Conservation (phyloP, 306 rosid genomes). For the Nissolia schottii region DNA sequence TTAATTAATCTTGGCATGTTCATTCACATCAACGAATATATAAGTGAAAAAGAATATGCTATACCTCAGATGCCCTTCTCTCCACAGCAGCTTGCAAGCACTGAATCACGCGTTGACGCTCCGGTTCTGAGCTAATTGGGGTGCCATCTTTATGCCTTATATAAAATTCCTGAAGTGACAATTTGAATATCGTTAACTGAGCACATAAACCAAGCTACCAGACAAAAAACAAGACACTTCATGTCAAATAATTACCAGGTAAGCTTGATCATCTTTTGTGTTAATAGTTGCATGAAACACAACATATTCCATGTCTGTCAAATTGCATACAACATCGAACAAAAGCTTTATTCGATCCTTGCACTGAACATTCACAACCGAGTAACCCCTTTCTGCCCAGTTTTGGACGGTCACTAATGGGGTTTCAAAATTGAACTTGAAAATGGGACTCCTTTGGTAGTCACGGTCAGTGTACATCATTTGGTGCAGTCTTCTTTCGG, state of each 20-base stretch:
- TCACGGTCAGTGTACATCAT: constrained; percentile 95
- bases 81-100: constrained; percentile 81
- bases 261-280: constrained; percentile 56
- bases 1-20: background rate
- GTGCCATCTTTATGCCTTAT: constrained; percentile 86
- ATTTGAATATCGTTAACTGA: background rate
- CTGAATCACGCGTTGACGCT: constrained; percentile 81
- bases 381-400: constrained; percentile 81
- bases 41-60: background rate
- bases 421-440: constrained; percentile 36
- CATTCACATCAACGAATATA: background rate
- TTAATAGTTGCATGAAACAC: constrained; percentile 86
- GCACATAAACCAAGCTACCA: background rate
- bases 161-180: constrained; percentile 70
- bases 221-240: background rate
- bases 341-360: constrained; percentile 73
- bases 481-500: constrained; percentile 85
- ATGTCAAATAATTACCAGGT: constrained; percentile 45
- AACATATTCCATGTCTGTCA: constrained; percentile 92
- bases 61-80: constrained; percentile 78
- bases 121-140: constrained; percentile 93
- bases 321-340: constrained; percentile 86
- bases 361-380: constrained; percentile 84
- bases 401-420: constrained; percentile 77
- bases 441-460: constrained; percentile 65